Percentiles rank a stretch among this genome's conserved stretches.
These are phyloP conservation scores for Magnusiomyces ingens DNA, from an alignment of 1,139 yeast species.

Conservation along the genomic window DNA sequence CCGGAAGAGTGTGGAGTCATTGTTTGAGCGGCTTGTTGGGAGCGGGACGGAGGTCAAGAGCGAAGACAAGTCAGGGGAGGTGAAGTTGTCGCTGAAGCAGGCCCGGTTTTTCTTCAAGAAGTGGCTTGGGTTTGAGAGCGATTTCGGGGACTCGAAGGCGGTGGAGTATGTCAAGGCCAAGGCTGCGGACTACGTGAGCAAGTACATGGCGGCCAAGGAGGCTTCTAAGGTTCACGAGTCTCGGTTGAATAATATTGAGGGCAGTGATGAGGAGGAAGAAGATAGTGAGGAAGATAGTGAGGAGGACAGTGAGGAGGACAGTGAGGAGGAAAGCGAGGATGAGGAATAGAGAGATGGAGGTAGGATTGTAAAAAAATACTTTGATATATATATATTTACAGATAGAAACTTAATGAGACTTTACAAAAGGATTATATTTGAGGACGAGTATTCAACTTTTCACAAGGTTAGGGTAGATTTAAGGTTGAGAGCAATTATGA, in stretches of 20 bases:
- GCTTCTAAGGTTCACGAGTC: not conserved
- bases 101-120: constrained; percentile 93
- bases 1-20: constrained; percentile 53
- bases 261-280: constrained; percentile 1
- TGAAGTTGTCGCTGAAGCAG: constrained; percentile 78
- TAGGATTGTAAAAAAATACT: too few species aligned
- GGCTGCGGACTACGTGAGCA: constrained; percentile 70
- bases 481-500: too few species aligned
- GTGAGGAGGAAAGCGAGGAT: too few species aligned
- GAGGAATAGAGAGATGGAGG: too few species aligned
- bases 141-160: constrained; percentile 58
- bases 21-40: constrained; percentile 59
- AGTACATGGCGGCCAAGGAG: constrained; percentile 4
- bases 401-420: too few species aligned
- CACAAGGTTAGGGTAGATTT: too few species aligned
- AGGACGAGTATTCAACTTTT: too few species aligned
- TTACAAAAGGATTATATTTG: too few species aligned
- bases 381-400: too few species aligned
- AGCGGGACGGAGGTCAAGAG: constrained; percentile 22
- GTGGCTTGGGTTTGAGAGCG: constrained; percentile 79
- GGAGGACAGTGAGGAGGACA: not conserved
- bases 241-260: not conserved
- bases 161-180: constrained; percentile 83
- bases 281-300: constrained; percentile 1
- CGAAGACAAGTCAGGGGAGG: constrained; percentile 23